Base-by-base conservation (phyloP, 306 rosid genomes). In the Ziziphus jujuba region DNA sequence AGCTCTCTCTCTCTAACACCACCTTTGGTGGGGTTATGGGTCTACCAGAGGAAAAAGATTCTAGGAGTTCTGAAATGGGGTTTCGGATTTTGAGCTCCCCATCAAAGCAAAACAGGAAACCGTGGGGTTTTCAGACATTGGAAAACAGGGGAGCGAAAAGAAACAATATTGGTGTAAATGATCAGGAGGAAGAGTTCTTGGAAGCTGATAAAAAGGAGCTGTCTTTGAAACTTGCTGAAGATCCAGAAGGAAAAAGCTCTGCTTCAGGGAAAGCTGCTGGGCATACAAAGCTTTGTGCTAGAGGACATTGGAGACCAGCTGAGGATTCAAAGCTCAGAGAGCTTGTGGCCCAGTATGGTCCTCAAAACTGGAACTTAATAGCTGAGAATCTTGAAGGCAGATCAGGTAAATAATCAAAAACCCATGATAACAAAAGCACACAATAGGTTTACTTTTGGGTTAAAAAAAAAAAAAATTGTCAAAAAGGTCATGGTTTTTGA, bases 291-390 rank as follows among this genome's bases (percentile, higher is more conserved):
- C 84, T 87, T 34, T 92, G 95, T 72, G 83, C 87, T 43, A 86
- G 98, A 82, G 98, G 98, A 25, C 98, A 92, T 69, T 92, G 98
- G 98, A 87, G 92, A 50, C 95, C 98, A n/a, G 85, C 83, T 20
- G 98, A 92, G 69, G 98, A 92, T 72, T 75, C 85, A 20, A 76
- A 81, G 69, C 98, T 92, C 21, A 89, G 75, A 76, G 91, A 87
- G 33, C 98, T 89, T 64, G 97, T 92, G 48, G 73, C 87, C 45
- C 89, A 87, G 64, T 79, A 58, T 66, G 98, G 98, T 19, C 98
- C 98, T 59, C 98, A 92, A 59, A 92, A 92, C 49, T 89, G 98
- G 98, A 92, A 92, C 89, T 54, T 89, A 76, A 89, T 92, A 20
- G 93, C 98, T 8, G 91, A 84, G 19, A 72, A 81, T 57, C 91